phyloP scores from a whole-genome alignment of 169 alveolate species.

The Eimeria maxima region DNA sequence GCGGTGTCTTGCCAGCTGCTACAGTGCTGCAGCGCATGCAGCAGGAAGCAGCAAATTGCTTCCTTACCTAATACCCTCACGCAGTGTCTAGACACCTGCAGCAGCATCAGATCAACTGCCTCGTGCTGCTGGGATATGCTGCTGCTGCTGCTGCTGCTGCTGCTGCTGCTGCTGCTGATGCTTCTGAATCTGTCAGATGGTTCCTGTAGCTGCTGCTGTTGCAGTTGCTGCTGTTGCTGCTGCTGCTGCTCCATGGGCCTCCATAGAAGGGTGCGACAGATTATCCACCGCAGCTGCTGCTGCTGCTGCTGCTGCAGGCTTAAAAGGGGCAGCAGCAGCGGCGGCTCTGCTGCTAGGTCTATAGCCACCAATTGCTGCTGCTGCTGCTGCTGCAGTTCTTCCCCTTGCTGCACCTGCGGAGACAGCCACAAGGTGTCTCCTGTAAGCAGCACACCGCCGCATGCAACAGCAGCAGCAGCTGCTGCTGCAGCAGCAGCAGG shows the following conservation, averaged over 20 bases:
- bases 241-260: neutral
- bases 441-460: neutral
- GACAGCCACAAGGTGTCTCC: slow-evolving; percentile 60
- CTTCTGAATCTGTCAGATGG: neutral
- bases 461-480: slow-evolving; percentile 61
- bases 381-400: slow-evolving; percentile 41
- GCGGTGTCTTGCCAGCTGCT: slow-evolving; percentile 39
- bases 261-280: slow-evolving; percentile 22
- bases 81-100: slow-evolving; percentile 58
- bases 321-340: slow-evolving; percentile 63
- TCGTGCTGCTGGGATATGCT: slow-evolving; percentile 14
- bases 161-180: slow-evolving; percentile 61
- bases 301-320: slow-evolving; percentile 65
- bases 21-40: slow-evolving; percentile 71
- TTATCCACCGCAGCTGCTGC: slow-evolving; percentile 56
- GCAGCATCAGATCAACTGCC: slow-evolving; percentile 52
- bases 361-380: slow-evolving; percentile 63
- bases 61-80: neutral
- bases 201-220: neutral
- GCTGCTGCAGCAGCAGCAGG: slow-evolving; percentile 54
- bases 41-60: slow-evolving; percentile 16
- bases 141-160: slow-evolving; percentile 33
- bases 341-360: slow-evolving; percentile 54
- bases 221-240: neutral
- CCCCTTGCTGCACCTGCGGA: slow-evolving; percentile 13